Evolutionary conservation across 2,329 filamentous ascomycete genomes (phyloP).

Genomic region (Drechslerella dactyloides): DNA sequence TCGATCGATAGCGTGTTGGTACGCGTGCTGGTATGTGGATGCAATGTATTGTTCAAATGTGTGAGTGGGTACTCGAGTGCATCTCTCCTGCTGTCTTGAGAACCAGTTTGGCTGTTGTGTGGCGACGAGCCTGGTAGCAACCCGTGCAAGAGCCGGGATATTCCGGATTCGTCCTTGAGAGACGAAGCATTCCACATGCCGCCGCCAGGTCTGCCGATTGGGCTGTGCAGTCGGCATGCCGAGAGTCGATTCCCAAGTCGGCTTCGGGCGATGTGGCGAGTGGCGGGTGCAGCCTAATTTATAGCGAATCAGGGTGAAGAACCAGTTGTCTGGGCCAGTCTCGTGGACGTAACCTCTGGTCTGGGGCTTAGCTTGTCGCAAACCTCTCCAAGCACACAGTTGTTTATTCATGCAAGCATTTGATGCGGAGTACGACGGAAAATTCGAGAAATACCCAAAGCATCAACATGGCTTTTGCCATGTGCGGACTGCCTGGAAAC

Average conservation of each 20-base stretch:
- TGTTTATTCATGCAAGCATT: too few relatives aligned
- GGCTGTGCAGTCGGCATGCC: conserved; percentile 35
- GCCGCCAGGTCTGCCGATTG: not conserved
- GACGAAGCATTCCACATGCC: not conserved
- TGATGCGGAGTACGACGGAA: too few relatives aligned
- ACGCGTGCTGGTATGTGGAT: too few relatives aligned
- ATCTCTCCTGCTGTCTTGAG: conserved; percentile 7
- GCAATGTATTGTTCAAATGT: too few relatives aligned
- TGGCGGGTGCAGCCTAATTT: not conserved
- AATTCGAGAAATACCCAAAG: too few relatives aligned
- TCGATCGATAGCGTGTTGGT: not conserved
- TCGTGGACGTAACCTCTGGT: too few relatives aligned
- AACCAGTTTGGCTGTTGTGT: not conserved
- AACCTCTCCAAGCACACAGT: too few relatives aligned
- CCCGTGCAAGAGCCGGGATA: not conserved
- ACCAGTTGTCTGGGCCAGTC: too few relatives aligned
- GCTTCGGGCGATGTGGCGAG: not conserved
- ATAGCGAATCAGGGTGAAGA: too few relatives aligned
- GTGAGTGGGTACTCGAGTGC: not conserved
- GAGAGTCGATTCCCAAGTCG: conserved; percentile 27
- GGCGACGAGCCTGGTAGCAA: not conserved
- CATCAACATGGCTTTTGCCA: too few relatives aligned
- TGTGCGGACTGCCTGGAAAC: too few relatives aligned
- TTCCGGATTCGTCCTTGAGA: not conserved
- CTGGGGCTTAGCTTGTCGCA: too few relatives aligned